phyloP scores from a whole-genome alignment of 352 stramenopile genomes.

The Phytophthora constricta region DNA sequence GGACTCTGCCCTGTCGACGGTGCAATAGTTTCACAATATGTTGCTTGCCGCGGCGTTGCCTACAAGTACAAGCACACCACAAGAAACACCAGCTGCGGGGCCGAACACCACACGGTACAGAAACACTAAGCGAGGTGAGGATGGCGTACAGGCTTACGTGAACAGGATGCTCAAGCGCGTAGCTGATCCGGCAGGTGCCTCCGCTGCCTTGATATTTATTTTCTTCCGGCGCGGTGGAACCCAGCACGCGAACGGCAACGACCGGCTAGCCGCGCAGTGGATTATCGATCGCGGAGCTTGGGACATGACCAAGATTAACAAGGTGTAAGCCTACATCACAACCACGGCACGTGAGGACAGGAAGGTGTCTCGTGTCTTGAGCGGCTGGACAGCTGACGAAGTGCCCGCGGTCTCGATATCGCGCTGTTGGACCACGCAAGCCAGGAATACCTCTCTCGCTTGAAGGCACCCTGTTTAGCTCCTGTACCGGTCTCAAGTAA shows the following conservation, averaged over 20 bases:
- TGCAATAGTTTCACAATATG: too few species aligned
- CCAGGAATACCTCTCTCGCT: neutral
- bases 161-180: neutral
- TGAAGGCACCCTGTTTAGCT: neutral
- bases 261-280: conserved; percentile 21
- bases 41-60: too few species aligned
- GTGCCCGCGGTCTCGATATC: neutral
- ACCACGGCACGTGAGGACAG: neutral
- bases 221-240: conserved; percentile 24
- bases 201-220: neutral
- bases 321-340: conserved; percentile 32
- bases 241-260: conserved; percentile 30
- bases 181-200: neutral
- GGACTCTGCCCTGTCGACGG: too few species aligned
- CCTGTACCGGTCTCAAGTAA: neutral
- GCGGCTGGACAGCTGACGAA: neutral
- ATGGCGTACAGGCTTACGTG: neutral
- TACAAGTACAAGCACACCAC: too few species aligned
- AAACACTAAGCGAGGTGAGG: too few species aligned
- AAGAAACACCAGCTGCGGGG: too few species aligned
- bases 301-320: conserved; percentile 35
- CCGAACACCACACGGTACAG: too few species aligned
- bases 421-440: neutral
- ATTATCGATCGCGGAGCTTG: conserved; percentile 37
- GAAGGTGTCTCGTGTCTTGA: neutral